Conservation (phyloP, 2,329 filamentous ascomycete genomes). For the Chaetomium sp. region DNA sequence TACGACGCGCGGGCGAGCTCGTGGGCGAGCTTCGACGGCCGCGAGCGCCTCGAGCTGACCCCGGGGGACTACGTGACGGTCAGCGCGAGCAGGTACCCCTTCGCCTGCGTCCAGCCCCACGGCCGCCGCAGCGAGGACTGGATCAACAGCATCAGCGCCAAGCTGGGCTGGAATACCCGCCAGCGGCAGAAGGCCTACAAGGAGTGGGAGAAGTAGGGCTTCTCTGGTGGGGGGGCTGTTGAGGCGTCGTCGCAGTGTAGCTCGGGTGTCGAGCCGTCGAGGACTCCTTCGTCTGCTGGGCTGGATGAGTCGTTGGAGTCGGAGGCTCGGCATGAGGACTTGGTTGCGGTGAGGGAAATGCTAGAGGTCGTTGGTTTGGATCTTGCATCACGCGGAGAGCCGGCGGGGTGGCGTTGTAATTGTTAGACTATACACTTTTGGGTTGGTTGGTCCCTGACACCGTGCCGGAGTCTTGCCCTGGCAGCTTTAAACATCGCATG, state of each 20-base stretch:
- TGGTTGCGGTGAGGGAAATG: slow-evolving; percentile 8
- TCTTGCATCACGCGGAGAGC: neutral
- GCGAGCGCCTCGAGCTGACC: slow-evolving; percentile 77
- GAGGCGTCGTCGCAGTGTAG: too few relatives aligned
- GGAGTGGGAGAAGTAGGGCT: slow-evolving; percentile 36
- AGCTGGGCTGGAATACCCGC: slow-evolving; percentile 79
- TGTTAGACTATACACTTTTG: neutral
- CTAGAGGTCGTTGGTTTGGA: neutral
- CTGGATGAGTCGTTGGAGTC: neutral
- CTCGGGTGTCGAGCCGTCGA: too few relatives aligned
- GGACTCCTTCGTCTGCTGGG: neutral
- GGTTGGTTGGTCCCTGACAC: neutral
- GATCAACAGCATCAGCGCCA: slow-evolving; percentile 78
- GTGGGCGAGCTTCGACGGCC: slow-evolving; percentile 98
- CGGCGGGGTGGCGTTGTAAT: neutral
- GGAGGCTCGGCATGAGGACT: neutral
- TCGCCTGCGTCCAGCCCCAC: slow-evolving; percentile 72
- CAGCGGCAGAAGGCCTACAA: slow-evolving; percentile 71
- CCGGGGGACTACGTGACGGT: slow-evolving; percentile 86
- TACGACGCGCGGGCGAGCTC: slow-evolving; percentile 86
- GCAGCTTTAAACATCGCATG: neutral
- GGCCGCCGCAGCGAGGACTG: slow-evolving; percentile 74
- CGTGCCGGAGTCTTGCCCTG: neutral
- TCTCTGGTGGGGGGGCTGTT: neutral
- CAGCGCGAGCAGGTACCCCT: slow-evolving; percentile 77